Conservation (phyloP, 345 rosid genomes). For the Ricinus communis region DNA sequence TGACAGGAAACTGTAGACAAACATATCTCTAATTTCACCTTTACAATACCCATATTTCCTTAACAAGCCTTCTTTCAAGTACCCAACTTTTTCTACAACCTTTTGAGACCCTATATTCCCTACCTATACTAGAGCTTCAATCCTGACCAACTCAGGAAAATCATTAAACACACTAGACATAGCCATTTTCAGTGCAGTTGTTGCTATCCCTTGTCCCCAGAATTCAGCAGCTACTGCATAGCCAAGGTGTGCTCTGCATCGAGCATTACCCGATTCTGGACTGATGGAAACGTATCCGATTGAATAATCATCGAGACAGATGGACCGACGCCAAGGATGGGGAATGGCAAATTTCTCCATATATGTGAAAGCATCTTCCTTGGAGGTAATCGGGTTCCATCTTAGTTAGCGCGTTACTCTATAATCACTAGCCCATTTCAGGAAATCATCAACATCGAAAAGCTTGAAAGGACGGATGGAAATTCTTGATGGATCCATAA, state of each 20-base stretch:
- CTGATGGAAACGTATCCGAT: conserved; percentile 44
- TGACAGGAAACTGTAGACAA: conserved; percentile 38
- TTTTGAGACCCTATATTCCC: conserved; percentile 57
- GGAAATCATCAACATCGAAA: conserved; percentile 49
- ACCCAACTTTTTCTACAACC: conserved; percentile 64
- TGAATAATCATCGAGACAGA: conserved; percentile 42
- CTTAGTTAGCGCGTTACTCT: conserved; percentile 44
- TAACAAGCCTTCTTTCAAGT: conserved; percentile 57
- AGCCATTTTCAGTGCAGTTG: conserved; percentile 41
- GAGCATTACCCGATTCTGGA: conserved; percentile 34
- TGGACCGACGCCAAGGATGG: conserved; percentile 49
- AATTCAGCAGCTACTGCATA: conserved; percentile 40
- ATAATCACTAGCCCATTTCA: conserved; percentile 46
- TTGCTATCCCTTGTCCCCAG: conserved; percentile 48
- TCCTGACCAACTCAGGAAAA: conserved; percentile 42
- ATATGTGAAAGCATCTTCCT: conserved; percentile 38
- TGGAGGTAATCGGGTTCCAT: conserved; percentile 38
- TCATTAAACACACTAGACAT: conserved; percentile 30
- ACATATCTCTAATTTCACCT: conserved; percentile 54
- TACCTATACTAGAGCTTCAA: conserved; percentile 57
- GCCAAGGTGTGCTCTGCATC: conserved; percentile 37
- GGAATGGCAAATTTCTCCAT: conserved; percentile 35
- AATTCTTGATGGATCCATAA: conserved; percentile 39
- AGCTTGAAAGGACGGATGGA: conserved; percentile 45
- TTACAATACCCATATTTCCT: conserved; percentile 51